Conservation (phyloP, 2,329 filamentous ascomycete species). For the Alternaria ventricosa region DNA sequence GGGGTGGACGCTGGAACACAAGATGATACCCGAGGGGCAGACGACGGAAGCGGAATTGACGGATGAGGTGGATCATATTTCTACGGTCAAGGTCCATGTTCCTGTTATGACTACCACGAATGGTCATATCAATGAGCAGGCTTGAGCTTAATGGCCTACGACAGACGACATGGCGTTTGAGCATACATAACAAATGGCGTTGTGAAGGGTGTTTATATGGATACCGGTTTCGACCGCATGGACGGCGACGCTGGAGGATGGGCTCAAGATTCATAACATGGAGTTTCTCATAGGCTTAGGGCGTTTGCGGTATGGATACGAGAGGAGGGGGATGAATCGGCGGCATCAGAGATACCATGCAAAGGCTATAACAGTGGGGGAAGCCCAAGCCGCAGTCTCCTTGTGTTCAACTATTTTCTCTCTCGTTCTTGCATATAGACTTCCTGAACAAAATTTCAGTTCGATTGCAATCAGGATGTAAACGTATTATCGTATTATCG, state of each 20-base stretch:
- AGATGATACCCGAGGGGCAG: slow-evolving; percentile 78
- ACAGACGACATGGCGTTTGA: background rate
- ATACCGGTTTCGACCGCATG: background rate
- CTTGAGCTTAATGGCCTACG: background rate
- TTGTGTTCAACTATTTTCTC: background rate
- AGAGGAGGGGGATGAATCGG: background rate
- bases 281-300: background rate
- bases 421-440: background rate
- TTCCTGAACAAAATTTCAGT: background rate
- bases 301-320: background rate
- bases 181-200: slow-evolving; percentile 17
- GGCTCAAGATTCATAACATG: background rate
- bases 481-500: no score
- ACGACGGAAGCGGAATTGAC: slow-evolving; percentile 60
- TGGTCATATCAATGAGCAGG: slow-evolving; percentile 12
- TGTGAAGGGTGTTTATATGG: slow-evolving; percentile 13
- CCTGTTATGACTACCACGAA: slow-evolving; percentile 24
- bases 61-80: slow-evolving; percentile 39
- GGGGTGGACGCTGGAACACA: slow-evolving; percentile 80
- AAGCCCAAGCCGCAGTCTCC: background rate
- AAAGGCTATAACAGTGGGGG: no score
- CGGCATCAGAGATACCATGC: background rate
- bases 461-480: no score
- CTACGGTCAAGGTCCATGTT: slow-evolving; percentile 33
- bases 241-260: background rate